Base-by-base conservation (phyloP, 2,329 filamentous ascomycete species). In the Aspergillus tamarii region DNA sequence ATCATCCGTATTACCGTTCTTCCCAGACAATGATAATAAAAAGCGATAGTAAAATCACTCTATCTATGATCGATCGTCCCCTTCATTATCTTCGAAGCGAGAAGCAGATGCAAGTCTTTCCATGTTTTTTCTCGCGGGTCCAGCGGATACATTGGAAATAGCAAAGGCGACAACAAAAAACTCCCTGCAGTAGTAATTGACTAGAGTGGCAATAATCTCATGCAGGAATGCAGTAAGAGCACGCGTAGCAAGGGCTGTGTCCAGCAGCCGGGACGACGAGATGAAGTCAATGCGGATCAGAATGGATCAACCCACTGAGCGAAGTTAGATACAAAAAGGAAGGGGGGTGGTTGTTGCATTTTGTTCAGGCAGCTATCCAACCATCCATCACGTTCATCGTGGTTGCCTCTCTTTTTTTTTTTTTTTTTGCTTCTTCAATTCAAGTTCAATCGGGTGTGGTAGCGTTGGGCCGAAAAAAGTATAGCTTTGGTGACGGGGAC, bases 71-170 rank as follows among this genome's bases (percentile, higher is more conserved):
- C 46, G 55, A 34, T 60, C 60, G 34, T 26, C 48, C 39, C 54
- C n/a, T 11, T 39, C 32, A 54, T 54, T 32, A 39, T 60, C 36
- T 46, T 46, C 52, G n/a, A 45, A 32, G 11, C 39, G 32, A 59
- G 12, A 19, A 48, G 7, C 2, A 52, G 41, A 48, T 48, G 14
- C 26, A 53, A 53, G 28, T n/a, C 28, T 32, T 14, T 21, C 28
- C 50, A 41, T 7, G 16, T 41, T n/a, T 41, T 41, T 64, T 59
- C 48, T 64, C 55, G 66, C 67, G 67, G 67, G 32, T 67, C 66
- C 57, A 56, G 67, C 67, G 67, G 66, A 60, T 57, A 53, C 30
- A 34, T 34, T 34, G 48, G 50, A 57, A 64, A 59, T 50, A 46
- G 59, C 9, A 56, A 36, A 34, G 32, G 10, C 11, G 30, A 36